phyloP scores from a whole-genome alignment of 257 asterid species.

The Eustoma russellianum region DNA sequence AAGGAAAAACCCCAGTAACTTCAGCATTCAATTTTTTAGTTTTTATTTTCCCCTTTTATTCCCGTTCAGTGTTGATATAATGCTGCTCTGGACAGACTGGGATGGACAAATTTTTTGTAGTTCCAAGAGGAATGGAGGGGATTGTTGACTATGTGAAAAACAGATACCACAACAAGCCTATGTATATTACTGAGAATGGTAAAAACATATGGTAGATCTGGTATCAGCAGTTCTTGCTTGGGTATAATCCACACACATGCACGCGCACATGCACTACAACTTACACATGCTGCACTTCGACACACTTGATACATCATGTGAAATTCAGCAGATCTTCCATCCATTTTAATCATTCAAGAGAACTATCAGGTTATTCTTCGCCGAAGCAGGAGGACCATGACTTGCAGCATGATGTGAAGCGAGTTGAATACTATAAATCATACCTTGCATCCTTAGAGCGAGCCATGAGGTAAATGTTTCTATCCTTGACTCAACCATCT shows the following conservation, averaged over 20 bases:
- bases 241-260: too few relatives aligned
- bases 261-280: too few relatives aligned
- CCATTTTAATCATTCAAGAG: too few relatives aligned
- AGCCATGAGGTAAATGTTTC: conserved; percentile 8
- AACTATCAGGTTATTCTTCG: conserved; percentile 35
- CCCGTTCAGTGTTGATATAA: too few relatives aligned
- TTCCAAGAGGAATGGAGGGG: conserved; percentile 60
- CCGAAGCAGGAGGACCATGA: conserved; percentile 17
- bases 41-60: neutral
- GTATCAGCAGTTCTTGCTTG: too few relatives aligned
- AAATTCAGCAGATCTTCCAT: too few relatives aligned
- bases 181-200: conserved; percentile 74
- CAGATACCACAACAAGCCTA: conserved; percentile 60
- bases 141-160: conserved; percentile 40
- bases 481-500: too few relatives aligned
- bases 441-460: conserved; percentile 14
- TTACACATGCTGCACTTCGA: too few relatives aligned
- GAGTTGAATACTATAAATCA: conserved; percentile 14
- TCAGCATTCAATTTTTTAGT: too few relatives aligned
- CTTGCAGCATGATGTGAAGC: conserved; percentile 26
- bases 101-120: conserved; percentile 30
- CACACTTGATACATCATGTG: too few relatives aligned
- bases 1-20: too few relatives aligned
- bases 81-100: conserved; percentile 37
- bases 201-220: conserved; percentile 8